Conservation (phyloP, 2,329 filamentous ascomycete genomes). For the Incumbomyces delicatus region DNA sequence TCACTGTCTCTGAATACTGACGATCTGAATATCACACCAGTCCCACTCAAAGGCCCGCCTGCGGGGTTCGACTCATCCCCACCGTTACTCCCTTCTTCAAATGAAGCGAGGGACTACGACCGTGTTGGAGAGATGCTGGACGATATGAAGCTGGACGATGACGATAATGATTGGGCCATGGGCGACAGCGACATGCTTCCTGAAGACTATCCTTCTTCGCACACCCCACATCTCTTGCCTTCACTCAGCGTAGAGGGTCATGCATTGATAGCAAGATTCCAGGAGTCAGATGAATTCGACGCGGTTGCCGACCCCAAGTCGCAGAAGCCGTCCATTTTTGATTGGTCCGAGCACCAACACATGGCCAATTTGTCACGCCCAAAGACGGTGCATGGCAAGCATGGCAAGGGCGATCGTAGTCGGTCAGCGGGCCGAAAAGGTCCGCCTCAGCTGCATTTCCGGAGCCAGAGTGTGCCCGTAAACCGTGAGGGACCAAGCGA, state of each 20-base stretch:
- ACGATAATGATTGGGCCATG: conserved; percentile 2
- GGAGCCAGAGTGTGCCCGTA: conserved; percentile 57
- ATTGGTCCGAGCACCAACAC: conserved; percentile 53
- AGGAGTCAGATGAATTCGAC: neutral
- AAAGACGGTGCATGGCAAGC: conserved; percentile 55
- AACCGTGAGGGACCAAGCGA: conserved; percentile 41
- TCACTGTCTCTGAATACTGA: conserved; percentile 1
- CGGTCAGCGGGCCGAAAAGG: conserved; percentile 47
- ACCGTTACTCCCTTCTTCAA: conserved; percentile 5
- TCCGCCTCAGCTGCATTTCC: conserved; percentile 51
- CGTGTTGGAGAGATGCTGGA: conserved; percentile 5
- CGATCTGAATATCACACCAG: conserved; percentile 3
- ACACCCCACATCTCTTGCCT: neutral
- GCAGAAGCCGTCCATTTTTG: conserved; percentile 45
- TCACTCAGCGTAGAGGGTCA: neutral
- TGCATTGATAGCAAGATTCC: conserved; percentile 3
- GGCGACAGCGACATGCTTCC: neutral
- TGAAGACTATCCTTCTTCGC: neutral
- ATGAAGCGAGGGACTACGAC: conserved; percentile 1
- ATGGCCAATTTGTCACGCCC: conserved; percentile 48
- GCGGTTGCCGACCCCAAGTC: neutral
- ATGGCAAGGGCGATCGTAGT: conserved; percentile 46
- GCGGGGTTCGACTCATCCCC: conserved; percentile 10
- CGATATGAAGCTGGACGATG: conserved; percentile 5
- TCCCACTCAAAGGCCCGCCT: neutral